Conservation (phyloP, 2,329 filamentous ascomycete genomes). For the Geosmithia putterillii region DNA sequence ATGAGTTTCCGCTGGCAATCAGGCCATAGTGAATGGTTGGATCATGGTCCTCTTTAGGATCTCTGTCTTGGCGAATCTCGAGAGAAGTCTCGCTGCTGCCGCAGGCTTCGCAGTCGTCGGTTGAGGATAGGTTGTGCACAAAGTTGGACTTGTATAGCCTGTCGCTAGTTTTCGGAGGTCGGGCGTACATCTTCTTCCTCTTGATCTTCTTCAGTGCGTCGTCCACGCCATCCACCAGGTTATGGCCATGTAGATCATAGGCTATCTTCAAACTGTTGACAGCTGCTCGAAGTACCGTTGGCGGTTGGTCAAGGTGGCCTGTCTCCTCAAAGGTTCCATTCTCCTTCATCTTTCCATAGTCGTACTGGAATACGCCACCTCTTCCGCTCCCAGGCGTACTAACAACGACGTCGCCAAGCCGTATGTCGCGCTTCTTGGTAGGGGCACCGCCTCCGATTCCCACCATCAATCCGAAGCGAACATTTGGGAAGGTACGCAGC, state of each 20-base stretch:
- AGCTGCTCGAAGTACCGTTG: conserved; percentile 4
- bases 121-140: too few species aligned
- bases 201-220: too few species aligned
- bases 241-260: not conserved
- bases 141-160: too few species aligned
- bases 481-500: conserved; percentile 5
- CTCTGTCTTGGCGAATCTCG: not conserved
- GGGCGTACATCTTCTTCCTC: too few species aligned
- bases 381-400: not conserved
- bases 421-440: conserved; percentile 6
- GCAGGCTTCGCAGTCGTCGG: too few species aligned
- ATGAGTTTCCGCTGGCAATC: conserved; percentile 6
- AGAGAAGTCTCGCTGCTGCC: too few species aligned
- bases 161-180: too few species aligned
- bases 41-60: not conserved
- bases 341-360: conserved; percentile 6
- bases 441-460: conserved; percentile 15
- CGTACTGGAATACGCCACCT: conserved; percentile 9
- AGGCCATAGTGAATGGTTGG: conserved; percentile 2
- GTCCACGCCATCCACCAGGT: not conserved
- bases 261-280: not conserved
- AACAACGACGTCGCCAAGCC: conserved; percentile 11
- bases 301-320: too few species aligned
- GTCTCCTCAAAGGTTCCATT: too few species aligned
- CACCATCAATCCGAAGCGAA: conserved; percentile 8